Percentiles rank a stretch among this genome's conserved stretches.
phyloP scores from a whole-genome alignment of 2,329 filamentous ascomycete species.

The Alternaria hordeiaustralica region DNA sequence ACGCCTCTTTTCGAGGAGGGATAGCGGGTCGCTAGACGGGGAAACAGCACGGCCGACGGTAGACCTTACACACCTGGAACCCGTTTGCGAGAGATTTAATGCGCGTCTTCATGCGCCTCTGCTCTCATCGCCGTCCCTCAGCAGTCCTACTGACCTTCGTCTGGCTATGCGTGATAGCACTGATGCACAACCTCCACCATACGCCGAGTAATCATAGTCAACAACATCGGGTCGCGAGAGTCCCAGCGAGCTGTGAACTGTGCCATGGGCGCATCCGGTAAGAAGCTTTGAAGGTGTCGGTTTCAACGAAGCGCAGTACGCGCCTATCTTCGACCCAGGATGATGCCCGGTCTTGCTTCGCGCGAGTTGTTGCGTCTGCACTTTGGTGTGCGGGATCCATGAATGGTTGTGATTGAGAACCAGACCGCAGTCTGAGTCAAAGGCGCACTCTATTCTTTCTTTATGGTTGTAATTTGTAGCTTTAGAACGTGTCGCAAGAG shows the following conservation, averaged over 20 bases:
- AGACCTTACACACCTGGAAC: not conserved
- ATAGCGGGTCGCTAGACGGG: not conserved
- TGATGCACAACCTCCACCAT: not conserved
- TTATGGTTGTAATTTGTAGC: not conserved
- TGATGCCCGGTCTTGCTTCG: not conserved
- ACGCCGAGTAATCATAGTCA: not conserved
- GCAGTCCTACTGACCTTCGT: not conserved
- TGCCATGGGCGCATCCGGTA: not conserved
- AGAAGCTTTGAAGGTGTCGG: not conserved
- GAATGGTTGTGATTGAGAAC: not conserved
- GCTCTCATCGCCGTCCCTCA: not conserved
- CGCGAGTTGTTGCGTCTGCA: not conserved
- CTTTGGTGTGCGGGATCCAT: not conserved
- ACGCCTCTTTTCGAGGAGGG: not conserved
- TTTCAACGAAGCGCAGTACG: not conserved
- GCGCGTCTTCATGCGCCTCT: not conserved
- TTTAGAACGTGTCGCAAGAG: not conserved
- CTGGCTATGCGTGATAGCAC: not conserved
- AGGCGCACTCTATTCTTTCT: no score
- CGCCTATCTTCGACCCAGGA: not conserved
- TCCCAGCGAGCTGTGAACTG: not conserved
- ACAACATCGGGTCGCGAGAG: not conserved
- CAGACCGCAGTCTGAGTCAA: no score
- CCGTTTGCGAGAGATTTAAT: not conserved
- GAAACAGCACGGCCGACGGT: not conserved